Percentiles rank a stretch among this genome's conserved stretches.
Conservation (phyloP, 352 stramenopile genomes). For the Thalassiosira exigua region DNA sequence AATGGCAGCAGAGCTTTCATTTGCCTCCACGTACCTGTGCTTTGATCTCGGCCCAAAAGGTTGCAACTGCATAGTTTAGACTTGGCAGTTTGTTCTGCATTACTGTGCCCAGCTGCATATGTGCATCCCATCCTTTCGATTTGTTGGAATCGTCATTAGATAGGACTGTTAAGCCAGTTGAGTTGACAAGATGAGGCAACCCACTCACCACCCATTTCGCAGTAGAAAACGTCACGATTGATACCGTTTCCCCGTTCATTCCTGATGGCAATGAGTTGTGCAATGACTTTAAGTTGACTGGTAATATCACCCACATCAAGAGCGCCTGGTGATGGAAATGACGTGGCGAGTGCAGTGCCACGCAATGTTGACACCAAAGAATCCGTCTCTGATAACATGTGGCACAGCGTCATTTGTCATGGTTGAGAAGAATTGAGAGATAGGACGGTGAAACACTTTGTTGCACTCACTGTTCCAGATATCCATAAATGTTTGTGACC, state of each 20-base stretch:
- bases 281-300: constrained; percentile 42
- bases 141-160: no score
- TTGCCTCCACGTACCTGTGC: not conserved
- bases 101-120: constrained; percentile 44
- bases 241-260: constrained; percentile 31
- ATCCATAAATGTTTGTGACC: constrained; percentile 27
- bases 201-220: constrained; percentile 53
- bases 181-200: no score
- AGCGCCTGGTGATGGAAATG: not conserved
- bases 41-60: constrained; percentile 69
- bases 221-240: constrained; percentile 70
- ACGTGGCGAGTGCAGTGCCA: constrained; percentile 9
- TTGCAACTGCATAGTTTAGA: constrained; percentile 52
- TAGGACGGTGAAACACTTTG: no score
- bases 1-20: not conserved
- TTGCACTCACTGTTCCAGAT: constrained; percentile 23
- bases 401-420: no score
- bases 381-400: no score
- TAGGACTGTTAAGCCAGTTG: no score
- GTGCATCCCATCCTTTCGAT: constrained; percentile 67
- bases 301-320: constrained; percentile 3
- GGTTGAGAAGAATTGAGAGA: no score
- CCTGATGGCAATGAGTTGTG: constrained; percentile 56
- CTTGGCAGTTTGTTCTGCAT: constrained; percentile 30
- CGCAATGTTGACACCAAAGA: not conserved